A percentile compares a stretch with the other conserved stretches of the same genome.
These are phyloP conservation scores for Colletotrichum lupini DNA, from an alignment of 2,329 filamentous ascomycete species.

Conservation along the genomic window DNA sequence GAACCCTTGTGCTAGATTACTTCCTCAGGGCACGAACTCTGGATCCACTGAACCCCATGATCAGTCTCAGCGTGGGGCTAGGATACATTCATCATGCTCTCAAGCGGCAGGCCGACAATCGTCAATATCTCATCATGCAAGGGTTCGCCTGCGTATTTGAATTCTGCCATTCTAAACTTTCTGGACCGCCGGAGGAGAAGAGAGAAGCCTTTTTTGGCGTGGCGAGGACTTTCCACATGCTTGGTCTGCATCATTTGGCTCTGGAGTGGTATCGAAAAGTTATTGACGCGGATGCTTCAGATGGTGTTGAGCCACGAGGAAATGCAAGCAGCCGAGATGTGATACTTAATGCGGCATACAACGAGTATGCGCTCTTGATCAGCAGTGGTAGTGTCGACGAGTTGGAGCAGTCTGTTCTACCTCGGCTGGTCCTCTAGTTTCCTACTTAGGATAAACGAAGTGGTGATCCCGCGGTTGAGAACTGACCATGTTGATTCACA, in stretches of 20 bases:
- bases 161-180: conserved; percentile 73
- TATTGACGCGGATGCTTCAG: neutral
- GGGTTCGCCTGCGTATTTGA: conserved; percentile 83
- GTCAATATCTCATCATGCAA: conserved; percentile 88
- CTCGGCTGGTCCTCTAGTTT: conserved; percentile 17
- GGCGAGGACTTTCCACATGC: conserved; percentile 75
- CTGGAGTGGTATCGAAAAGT: conserved; percentile 34
- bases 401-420: conserved; percentile 19
- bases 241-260: conserved; percentile 39
- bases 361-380: conserved; percentile 41
- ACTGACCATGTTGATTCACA: neutral
- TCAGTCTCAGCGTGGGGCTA: conserved; percentile 84
- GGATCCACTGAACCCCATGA: conserved; percentile 79
- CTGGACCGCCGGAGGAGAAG: conserved; percentile 51
- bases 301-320: neutral
- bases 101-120: conserved; percentile 89
- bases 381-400: conserved; percentile 38
- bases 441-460: neutral
- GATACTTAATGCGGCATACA: conserved; percentile 30
- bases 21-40: conserved; percentile 83
- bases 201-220: conserved; percentile 89
- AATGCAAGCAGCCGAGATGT: conserved; percentile 21
- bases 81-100: conserved; percentile 90
- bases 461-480: neutral
- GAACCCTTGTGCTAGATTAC: conserved; percentile 66